Evolutionary conservation across 495 filamentous ascomycete genomes (phyloP), one percentile per base, ranked within the genome.

Genomic region (Penicillium malachiteum): DNA sequence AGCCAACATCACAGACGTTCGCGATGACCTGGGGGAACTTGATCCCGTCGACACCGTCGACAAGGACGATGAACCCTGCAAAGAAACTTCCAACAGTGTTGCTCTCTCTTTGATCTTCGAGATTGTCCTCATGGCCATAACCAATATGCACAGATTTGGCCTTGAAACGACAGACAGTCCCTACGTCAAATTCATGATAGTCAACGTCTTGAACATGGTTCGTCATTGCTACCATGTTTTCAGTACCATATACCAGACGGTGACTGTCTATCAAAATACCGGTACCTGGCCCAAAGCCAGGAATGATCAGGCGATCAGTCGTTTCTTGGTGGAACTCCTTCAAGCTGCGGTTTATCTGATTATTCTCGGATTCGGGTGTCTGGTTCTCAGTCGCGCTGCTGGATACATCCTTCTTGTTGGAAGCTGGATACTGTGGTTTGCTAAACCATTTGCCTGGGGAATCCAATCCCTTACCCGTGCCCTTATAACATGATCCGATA

Each of bases 401-500:
- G 63, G 68, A 9, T 76, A 74, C 40, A 51, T 75, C 30, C 59
- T 74, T 33, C 60, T 75, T 16, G 59, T 77, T 32, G 67, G 66
- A 3, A 70, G 63, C 37, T 78, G 76, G 76, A 60, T 78, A 14
- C 41, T 74, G 6, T 78, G 76, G 76, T 69, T 78, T 49, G 63
- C 60, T 1, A 68, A 56, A 26, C 76, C 76, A 6, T 69, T 78
- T 64, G 68, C 61, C 0, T 74, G 70, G 67, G 52, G 62, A 10
- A 65, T 76, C 30, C 65, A 72, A 9, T 54, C 58, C 26, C 37
- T 75, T 18, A 66, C 64, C 14, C 63, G 63, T 48, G 65, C 62
- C 48, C 33, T 77, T 7, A 42, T 56, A 21, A 50, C 40, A 32
- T 56, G 47, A 56, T 50, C 30, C 2, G 6, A 31, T 40, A 26